Conservation (phyloP, 169 alveolate genomes). For the Theileria sp. region DNA sequence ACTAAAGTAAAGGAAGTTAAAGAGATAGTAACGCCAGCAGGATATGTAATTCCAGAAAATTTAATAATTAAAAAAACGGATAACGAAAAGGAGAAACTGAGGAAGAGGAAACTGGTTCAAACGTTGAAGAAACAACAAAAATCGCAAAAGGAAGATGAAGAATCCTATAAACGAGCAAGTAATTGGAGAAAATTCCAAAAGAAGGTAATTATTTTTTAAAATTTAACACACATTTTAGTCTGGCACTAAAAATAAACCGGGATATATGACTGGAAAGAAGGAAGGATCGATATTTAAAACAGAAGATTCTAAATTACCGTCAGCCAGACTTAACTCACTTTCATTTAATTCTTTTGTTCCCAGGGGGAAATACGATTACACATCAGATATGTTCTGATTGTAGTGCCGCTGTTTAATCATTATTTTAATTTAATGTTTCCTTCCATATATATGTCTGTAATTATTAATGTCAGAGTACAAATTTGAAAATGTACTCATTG, state of each 20-base stretch:
- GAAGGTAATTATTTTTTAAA: conserved; percentile 38
- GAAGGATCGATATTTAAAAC: conserved; percentile 61
- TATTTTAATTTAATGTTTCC: conserved; percentile 2
- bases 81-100: conserved; percentile 71
- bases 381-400: conserved; percentile 49
- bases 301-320: background rate
- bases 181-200: conserved; percentile 76
- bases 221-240: conserved; percentile 14
- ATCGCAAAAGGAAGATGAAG: conserved; percentile 66
- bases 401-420: conserved; percentile 7
- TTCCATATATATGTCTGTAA: conserved; percentile 11
- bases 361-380: conserved; percentile 49
- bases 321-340: background rate
- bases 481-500: conserved; percentile 19
- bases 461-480: background rate
- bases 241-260: conserved; percentile 59
- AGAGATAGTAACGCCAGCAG: conserved; percentile 77
- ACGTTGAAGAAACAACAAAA: conserved; percentile 75
- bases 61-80: conserved; percentile 71
- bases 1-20: conserved; percentile 46
- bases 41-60: conserved; percentile 74
- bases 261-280: conserved; percentile 66
- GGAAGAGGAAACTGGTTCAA: conserved; percentile 71
- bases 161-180: conserved; percentile 65
- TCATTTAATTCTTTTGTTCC: conserved; percentile 52